A percentile compares a stretch with the other conserved stretches of the same genome.
phyloP scores from a whole-genome alignment of 1,284 basidiomycete species.

The Ceratobasidium sp. region DNA sequence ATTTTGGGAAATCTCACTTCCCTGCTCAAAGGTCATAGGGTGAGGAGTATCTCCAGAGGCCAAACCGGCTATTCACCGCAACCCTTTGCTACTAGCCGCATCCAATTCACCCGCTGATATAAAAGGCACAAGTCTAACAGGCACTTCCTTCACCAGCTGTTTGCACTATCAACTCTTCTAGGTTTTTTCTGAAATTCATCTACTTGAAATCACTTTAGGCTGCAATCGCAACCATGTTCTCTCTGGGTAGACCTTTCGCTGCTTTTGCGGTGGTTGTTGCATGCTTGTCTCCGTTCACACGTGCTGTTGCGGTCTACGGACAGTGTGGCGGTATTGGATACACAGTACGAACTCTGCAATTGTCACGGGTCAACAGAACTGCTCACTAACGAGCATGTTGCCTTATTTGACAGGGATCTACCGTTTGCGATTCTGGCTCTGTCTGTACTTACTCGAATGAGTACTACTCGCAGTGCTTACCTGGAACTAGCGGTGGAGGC shows the following conservation, averaged over 20 bases:
- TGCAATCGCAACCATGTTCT: not conserved
- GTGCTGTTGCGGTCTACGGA: constrained; percentile 14
- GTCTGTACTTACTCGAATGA: constrained; percentile 3
- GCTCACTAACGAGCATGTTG: not conserved
- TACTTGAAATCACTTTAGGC: no score
- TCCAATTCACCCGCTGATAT: no score
- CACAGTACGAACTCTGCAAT: constrained; percentile 3
- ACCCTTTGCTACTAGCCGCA: no score
- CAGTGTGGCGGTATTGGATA: constrained; percentile 41
- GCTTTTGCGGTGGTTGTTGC: constrained; percentile 14
- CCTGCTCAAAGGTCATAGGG: no score
- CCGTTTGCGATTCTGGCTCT: constrained; percentile 21
- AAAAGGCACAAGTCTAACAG: no score
- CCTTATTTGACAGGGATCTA: constrained; percentile 2
- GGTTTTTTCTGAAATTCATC: no score
- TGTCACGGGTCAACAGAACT: not conserved
- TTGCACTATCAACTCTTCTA: no score
- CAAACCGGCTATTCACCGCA: no score
- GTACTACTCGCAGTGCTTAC: constrained; percentile 35
- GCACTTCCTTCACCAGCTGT: no score
- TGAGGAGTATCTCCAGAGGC: no score
- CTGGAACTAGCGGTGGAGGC: constrained; percentile 6
- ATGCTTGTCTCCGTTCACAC: not conserved
- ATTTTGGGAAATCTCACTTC: no score
- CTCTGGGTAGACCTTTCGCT: constrained; percentile 19